Conservation (phyloP, 1,284 basidiomycete species). For the Cutaneotrichosporon mucoides region DNA sequence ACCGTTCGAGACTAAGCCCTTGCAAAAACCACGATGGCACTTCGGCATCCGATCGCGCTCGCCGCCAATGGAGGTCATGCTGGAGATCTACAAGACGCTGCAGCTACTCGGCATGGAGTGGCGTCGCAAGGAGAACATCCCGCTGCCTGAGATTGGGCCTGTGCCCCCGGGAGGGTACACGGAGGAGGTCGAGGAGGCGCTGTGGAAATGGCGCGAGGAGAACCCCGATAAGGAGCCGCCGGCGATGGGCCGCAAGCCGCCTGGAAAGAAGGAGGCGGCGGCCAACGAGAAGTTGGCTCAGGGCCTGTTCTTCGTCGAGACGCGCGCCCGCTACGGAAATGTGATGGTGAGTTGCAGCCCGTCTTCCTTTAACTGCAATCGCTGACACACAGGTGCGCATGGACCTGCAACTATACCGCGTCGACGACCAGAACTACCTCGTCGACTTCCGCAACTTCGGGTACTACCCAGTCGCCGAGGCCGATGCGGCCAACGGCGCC, state of each 20-base stretch:
- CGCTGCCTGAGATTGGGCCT: conserved; percentile 63
- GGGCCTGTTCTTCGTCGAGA: conserved; percentile 89
- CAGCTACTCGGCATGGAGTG: conserved; percentile 96
- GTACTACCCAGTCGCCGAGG: conserved; percentile 61
- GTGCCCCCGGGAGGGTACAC: conserved; percentile 35
- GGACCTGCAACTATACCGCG: conserved; percentile 95
- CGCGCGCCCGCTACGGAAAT: conserved; percentile 79
- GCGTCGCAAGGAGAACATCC: conserved; percentile 58
- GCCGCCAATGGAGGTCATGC: conserved; percentile 98
- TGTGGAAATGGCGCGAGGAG: conserved; percentile 52
- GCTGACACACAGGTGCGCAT: conserved; percentile 66
- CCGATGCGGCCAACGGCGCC: conserved; percentile 43
- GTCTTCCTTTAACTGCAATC: not conserved
- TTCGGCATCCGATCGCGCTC: conserved; percentile 93
- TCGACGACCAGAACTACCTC: conserved; percentile 92
- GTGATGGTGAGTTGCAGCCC: conserved; percentile 67
- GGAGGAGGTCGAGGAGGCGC: conserved; percentile 40
- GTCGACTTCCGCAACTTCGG: conserved; percentile 98
- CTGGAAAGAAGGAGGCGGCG: conserved; percentile 48
- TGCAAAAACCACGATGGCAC: conserved; percentile 76
- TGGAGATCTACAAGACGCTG: conserved; percentile 93
- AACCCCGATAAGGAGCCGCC: conserved; percentile 32
- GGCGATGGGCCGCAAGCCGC: conserved; percentile 36
- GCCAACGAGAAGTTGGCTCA: conserved; percentile 54
- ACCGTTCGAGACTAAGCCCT: conserved; percentile 31